Base-by-base conservation (phyloP, 805 yeast genomes). In the Candida rishiriensis region DNA sequence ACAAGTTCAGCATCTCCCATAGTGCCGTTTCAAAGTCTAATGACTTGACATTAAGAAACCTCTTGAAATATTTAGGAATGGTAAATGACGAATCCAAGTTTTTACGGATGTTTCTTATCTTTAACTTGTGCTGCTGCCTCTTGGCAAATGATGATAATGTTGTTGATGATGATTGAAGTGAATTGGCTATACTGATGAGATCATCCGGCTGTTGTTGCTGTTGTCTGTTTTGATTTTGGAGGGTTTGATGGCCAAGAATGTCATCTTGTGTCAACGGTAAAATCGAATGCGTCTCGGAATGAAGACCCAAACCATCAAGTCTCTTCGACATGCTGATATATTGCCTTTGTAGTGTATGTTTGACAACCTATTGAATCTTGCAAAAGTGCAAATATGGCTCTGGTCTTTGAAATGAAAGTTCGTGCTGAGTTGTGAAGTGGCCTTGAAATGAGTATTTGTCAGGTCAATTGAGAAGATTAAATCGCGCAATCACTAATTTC, bases 21-120 rank as follows among this genome's bases (percentile, higher is more conserved):
- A 81, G 73, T 12, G 97, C 96, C 1, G 95, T 86, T 63, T 90
- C 97, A 56, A 89, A 86, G 65, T 90, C 97, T 43, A 89, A 70
- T 0, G 96, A 83, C 9, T 83, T 85, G 1, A 96, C 90, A 52
- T 81, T 79, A 50, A 84, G 68, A 34, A 83, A 61, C 41, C 87
- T 63, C 41, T 59, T 61, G 45, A 65, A 56, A 40, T 63, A 63
- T 18, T 56, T 55, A 6, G 68, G 68, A 6, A 61, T 37, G 11
- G 44, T 39, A 31, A 63, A 47, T 30, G 41, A 40, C 3, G 55
- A 48, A 35, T 47, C 41, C 42, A 45, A 44, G 30, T 52, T 51
- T 29, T 48, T 55, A 37, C 47, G 48, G 26, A 53, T 32, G 38
- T 46, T 50, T 36, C 48, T 50, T 31, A 53, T 44, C 36, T 53